phyloP scores from a whole-genome alignment of 192 early-diverging fungal species.

The Tieghemiomyces parasiticus region DNA sequence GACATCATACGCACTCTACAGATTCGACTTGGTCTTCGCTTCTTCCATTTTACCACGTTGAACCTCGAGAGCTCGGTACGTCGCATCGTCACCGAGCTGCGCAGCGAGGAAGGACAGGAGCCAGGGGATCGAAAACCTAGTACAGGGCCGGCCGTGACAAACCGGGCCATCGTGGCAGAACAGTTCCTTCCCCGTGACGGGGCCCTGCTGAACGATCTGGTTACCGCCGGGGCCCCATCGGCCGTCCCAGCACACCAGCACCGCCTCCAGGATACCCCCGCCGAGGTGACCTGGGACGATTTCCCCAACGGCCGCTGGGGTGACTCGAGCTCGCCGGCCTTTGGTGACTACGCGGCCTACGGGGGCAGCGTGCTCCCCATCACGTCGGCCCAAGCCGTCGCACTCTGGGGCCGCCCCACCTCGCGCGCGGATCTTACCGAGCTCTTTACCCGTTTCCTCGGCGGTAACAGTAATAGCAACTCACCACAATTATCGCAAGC shows the following conservation, averaged over 20 bases:
- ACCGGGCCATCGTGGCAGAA: not conserved
- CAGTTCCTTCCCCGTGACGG: too few relatives aligned
- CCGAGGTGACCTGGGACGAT: slow-evolving; percentile 76
- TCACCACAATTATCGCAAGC: too few relatives aligned
- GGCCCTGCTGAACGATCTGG: too few relatives aligned
- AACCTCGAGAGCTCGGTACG: slow-evolving; percentile 80
- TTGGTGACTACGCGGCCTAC: not conserved
- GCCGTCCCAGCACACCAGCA: too few relatives aligned
- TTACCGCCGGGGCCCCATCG: too few relatives aligned
- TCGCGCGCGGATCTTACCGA: slow-evolving; percentile 20
- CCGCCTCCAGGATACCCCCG: too few relatives aligned
- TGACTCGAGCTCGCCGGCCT: slow-evolving; percentile 78
- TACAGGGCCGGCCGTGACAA: too few relatives aligned
- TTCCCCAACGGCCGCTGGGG: slow-evolving; percentile 99
- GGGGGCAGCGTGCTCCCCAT: not conserved
- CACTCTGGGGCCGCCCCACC: slow-evolving; percentile 30
- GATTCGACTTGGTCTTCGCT: slow-evolving; percentile 24
- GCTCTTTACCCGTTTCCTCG: slow-evolving; percentile 34
- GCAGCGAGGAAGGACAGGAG: not conserved
- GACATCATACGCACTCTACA: slow-evolving; percentile 41
- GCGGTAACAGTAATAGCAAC: too few relatives aligned
- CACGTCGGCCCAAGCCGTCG: slow-evolving; percentile 20
- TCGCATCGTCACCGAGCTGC: slow-evolving; percentile 63
- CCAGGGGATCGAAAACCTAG: too few relatives aligned
- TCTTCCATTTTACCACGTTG: slow-evolving; percentile 89